A percentile compares a stretch with the other conserved stretches of the same genome.
These are phyloP conservation scores for Phytophthora rubi DNA, from an alignment of 352 stramenopile species.

Conservation along the genomic window DNA sequence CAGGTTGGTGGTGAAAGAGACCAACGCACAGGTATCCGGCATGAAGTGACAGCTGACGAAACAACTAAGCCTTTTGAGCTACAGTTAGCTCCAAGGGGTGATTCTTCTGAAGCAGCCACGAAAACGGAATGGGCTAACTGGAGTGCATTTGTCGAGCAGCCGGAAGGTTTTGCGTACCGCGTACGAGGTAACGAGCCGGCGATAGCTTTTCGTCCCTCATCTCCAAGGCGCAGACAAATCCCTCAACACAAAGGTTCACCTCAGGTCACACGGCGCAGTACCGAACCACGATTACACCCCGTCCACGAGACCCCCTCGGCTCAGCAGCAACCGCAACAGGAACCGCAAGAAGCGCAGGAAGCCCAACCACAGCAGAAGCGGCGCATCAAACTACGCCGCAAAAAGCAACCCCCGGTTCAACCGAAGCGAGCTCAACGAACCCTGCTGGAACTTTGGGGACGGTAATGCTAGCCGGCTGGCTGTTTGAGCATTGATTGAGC, in stretches of 20 bases:
- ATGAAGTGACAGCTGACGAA: constrained; percentile 3
- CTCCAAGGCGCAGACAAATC: constrained; percentile 16
- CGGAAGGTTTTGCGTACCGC: constrained; percentile 38
- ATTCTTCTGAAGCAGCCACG: constrained; percentile 1
- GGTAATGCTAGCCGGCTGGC: not conserved
- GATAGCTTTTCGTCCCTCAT: constrained; percentile 2
- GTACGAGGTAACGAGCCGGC: constrained; percentile 27
- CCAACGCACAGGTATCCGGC: not conserved
- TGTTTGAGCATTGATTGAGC: not conserved
- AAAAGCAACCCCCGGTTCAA: not conserved
- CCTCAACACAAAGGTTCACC: constrained; percentile 24
- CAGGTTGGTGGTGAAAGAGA: constrained; percentile 26
- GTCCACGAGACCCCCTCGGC: constrained; percentile 18
- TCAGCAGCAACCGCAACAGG: constrained; percentile 23
- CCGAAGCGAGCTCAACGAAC: constrained; percentile 42
- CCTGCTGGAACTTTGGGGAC: constrained; percentile 51
- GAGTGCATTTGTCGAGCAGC: constrained; percentile 41
- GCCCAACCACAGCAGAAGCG: constrained; percentile 11
- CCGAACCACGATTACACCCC: constrained; percentile 30
- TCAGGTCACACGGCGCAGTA: constrained; percentile 32
- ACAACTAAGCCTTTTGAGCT: constrained; percentile 25
- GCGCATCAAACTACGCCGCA: constrained; percentile 29
- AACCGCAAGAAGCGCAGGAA: constrained; percentile 11
- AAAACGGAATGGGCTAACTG: constrained; percentile 42
- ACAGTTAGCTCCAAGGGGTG: not conserved